Base-by-base conservation (phyloP, 2,329 filamentous ascomycete genomes). In the Calonectria montana region DNA sequence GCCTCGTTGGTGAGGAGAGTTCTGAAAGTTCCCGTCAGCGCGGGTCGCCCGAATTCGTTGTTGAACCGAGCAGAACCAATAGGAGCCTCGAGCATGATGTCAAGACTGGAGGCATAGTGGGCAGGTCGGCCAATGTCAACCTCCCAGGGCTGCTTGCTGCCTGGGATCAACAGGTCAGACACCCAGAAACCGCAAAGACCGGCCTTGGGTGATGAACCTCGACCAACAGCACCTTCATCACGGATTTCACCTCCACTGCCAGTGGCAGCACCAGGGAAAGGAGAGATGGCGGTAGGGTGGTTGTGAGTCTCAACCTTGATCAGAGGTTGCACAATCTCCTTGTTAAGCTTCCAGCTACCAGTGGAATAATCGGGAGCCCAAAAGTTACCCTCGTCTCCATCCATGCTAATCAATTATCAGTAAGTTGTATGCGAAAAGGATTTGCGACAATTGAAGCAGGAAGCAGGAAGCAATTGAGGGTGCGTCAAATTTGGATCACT, bases 261-360 rank as follows among this genome's bases (percentile, higher is more conserved):
- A 45, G 97, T 99, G 9, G 97, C 97, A 12, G 97, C 97, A 80
- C 97, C 97, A 5, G 96, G 89, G 80, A 94, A 98, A 0, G 96
- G 96, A 1, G 95, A 98, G 65, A 99, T 97, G 10, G 96, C 96
- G 7, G 97, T 98, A 2, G 96, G 96, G 81, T 98, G 96, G 83
- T 98, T 98, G 86, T 98, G 96, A 2, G 97, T 98, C 86, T 99
- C 97, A 63, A 98, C 97, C 86, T 99, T 99, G 82, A 93, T 92
- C 59, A 99, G 87, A 78, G 96, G 94, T 81, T 98, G 94, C 23
- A 98, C 93, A 27, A 91, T 87, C 85, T 99, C 97, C 79, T 94
- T 97, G 23, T 90, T 94, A 72, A 96, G 90, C 78, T 89, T 93
- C 96, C 96, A 99, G 77, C 94, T 93, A 35, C 96, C 94, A 4